Evolutionary conservation across 345 rosid species (phyloP).

Genomic region (Gynandropsis gynandra): DNA sequence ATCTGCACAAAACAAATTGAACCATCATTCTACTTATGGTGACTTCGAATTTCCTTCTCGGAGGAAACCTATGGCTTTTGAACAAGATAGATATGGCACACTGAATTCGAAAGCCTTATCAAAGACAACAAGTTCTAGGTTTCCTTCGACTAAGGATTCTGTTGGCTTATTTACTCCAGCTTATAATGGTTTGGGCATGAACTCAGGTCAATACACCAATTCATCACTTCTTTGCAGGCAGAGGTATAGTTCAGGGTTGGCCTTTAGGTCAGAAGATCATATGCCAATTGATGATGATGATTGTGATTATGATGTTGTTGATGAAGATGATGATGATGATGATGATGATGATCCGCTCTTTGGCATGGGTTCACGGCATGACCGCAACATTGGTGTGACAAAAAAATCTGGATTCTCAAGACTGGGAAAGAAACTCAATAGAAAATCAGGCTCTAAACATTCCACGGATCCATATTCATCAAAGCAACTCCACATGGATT

Average conservation of each 20-base stretch:
- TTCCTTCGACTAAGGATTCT: conserved; percentile 32
- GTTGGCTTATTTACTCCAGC: conserved; percentile 34
- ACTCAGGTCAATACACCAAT: conserved; percentile 38
- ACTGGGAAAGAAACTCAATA: conserved; percentile 51
- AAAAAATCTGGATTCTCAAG: conserved; percentile 42
- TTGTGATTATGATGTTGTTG: conserved; percentile 42
- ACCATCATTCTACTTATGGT: conserved; percentile 34
- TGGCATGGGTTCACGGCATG: conserved; percentile 49
- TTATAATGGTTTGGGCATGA: conserved; percentile 41
- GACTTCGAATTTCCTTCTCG: conserved; percentile 43
- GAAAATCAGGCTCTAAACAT: conserved; percentile 36
- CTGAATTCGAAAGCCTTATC: conserved; percentile 52
- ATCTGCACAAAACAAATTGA: conserved; percentile 31
- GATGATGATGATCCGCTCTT: conserved; percentile 54
- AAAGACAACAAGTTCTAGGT: conserved; percentile 47
- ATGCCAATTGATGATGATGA: conserved; percentile 41
- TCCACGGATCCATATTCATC: conserved; percentile 45
- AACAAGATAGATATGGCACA: conserved; percentile 45
- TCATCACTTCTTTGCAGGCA: conserved; percentile 33
- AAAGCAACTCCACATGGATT: conserved; percentile 35
- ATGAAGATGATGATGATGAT: conserved; percentile 40
- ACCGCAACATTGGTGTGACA: conserved; percentile 28
- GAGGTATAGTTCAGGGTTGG: conserved; percentile 41
- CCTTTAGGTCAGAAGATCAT: conserved; percentile 41
- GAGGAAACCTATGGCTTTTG: conserved; percentile 30